Conservation (phyloP, 2,329 filamentous ascomycete species). For the Ophiostoma australiae region DNA sequence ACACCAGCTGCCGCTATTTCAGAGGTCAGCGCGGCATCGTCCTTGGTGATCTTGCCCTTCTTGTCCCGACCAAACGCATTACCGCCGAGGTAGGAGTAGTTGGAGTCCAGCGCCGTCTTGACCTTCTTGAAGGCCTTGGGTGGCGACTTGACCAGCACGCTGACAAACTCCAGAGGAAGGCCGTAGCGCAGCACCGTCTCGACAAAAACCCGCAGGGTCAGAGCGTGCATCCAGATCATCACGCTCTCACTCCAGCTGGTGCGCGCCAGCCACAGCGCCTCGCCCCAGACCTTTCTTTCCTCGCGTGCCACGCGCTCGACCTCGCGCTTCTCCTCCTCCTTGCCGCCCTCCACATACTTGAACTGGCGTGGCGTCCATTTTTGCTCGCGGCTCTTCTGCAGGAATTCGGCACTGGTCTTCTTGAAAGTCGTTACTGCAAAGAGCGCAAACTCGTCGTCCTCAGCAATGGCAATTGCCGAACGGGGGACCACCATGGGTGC, state of each 20-base stretch:
- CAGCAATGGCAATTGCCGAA: constrained; percentile 71
- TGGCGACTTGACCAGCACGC: constrained; percentile 61
- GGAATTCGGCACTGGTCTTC: constrained; percentile 80
- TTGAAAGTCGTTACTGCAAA: constrained; percentile 91
- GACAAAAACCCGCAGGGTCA: constrained; percentile 89
- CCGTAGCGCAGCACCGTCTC: constrained; percentile 97
- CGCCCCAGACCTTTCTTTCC: constrained; percentile 87
- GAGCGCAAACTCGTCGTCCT: constrained; percentile 84
- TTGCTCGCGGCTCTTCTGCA: constrained; percentile 85
- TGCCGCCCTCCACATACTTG: constrained; percentile 84
- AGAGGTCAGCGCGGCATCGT: constrained; percentile 71
- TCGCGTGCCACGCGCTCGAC: constrained; percentile 75
- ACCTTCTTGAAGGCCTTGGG: constrained; percentile 74
- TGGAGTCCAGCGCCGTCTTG: constrained; percentile 70
- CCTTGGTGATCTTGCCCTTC: constrained; percentile 84
- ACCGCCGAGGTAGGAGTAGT: constrained; percentile 87
- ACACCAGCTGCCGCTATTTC: constrained; percentile 77
- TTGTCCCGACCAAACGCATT: constrained; percentile 94
- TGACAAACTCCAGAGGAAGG: constrained; percentile 82
- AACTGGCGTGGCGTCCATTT: constrained; percentile 95
- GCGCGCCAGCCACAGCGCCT: constrained; percentile 77
- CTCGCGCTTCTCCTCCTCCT: constrained; percentile 83
- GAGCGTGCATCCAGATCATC: constrained; percentile 91
- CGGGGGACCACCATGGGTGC: constrained; percentile 90
- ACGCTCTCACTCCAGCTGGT: constrained; percentile 96